These are phyloP conservation scores for Coemansia sp. DNA, from an alignment of 192 early-diverging fungal species.

Conservation along the genomic window DNA sequence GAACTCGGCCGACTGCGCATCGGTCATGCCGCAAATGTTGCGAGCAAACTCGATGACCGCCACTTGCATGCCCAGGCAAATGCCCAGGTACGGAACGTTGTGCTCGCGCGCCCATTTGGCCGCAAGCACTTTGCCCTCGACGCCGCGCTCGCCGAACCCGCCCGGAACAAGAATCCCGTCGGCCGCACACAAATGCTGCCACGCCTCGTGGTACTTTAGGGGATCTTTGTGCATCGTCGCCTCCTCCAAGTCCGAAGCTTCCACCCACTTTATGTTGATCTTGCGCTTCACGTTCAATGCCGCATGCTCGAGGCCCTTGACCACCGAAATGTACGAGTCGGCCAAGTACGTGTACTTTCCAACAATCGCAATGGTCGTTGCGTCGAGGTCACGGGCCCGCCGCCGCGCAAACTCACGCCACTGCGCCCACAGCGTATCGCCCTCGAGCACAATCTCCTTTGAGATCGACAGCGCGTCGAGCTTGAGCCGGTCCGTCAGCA, in stretches of 20 bases:
- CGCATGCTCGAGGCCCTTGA: constrained; percentile 96
- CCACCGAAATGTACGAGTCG: constrained; percentile 96
- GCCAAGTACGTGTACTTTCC: constrained; percentile 97
- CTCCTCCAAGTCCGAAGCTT: constrained; percentile 88
- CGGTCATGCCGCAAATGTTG: constrained; percentile 78
- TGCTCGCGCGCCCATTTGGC: constrained; percentile 98
- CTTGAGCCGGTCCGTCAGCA: constrained; percentile 77
- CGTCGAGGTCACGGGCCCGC: constrained; percentile 76
- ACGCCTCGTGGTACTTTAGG: constrained; percentile 93
- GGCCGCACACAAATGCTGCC: constrained; percentile 85
- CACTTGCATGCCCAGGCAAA: constrained; percentile 96
- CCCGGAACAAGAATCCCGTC: constrained; percentile 96
- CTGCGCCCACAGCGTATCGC: constrained; percentile 70
- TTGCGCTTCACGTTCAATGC: constrained; percentile 82
- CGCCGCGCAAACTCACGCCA: constrained; percentile 82
- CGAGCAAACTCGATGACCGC: constrained; percentile 98
- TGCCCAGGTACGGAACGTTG: constrained; percentile 95
- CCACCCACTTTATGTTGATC: constrained; percentile 86
- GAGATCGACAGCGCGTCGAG: constrained; percentile 60
- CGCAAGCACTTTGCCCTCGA: constrained; percentile 93
- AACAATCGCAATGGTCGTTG: constrained; percentile 86
- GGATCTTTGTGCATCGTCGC: constrained; percentile 73
- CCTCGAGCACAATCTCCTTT: constrained; percentile 58
- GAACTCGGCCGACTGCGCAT: constrained; percentile 87
- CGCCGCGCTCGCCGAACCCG: constrained; percentile 95